Percentiles rank a stretch among this genome's conserved stretches.
Evolutionary conservation across 768 basidiomycete genomes (phyloP).

Genomic region (Lepiota subincarnata): DNA sequence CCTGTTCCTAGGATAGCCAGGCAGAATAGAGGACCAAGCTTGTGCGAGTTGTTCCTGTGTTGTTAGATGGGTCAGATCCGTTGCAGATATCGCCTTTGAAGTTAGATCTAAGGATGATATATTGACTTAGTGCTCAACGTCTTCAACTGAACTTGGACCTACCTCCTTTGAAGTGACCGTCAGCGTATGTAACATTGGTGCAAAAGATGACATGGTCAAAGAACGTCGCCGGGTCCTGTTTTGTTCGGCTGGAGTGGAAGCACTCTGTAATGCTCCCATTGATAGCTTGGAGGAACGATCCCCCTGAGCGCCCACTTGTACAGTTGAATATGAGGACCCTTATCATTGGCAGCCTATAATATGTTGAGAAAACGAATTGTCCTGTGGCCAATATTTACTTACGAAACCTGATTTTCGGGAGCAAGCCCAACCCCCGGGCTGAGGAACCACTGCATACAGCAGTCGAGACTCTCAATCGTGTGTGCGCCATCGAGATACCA

Average conservation of each 20-base stretch:
- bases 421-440: conserved; percentile 50
- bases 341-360: conserved; percentile 21
- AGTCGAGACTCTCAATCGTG: conserved; percentile 84
- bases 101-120: conserved; percentile 62
- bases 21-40: conserved; percentile 66
- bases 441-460: conserved; percentile 87
- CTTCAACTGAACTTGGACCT: conserved; percentile 10
- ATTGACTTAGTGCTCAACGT: background rate
- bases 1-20: conserved; percentile 53
- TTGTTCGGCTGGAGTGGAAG: conserved; percentile 35
- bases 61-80: conserved; percentile 61
- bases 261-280: conserved; percentile 46
- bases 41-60: conserved; percentile 73
- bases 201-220: conserved; percentile 93
- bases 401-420: conserved; percentile 13
- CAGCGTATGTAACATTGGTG: conserved; percentile 90
- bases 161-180: conserved; percentile 92
- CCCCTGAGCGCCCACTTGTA: conserved; percentile 83
- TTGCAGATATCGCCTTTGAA: conserved; percentile 56
- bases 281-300: conserved; percentile 61
- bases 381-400: conserved; percentile 6
- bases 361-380: background rate
- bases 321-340: conserved; percentile 92
- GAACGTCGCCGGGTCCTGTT: conserved; percentile 39
- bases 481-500: conserved; percentile 98